Percentiles rank a stretch among this genome's conserved stretches.
These are phyloP conservation scores for Nasturtium officinale DNA, from an alignment of 345 rosid species.

Conservation along the genomic window DNA sequence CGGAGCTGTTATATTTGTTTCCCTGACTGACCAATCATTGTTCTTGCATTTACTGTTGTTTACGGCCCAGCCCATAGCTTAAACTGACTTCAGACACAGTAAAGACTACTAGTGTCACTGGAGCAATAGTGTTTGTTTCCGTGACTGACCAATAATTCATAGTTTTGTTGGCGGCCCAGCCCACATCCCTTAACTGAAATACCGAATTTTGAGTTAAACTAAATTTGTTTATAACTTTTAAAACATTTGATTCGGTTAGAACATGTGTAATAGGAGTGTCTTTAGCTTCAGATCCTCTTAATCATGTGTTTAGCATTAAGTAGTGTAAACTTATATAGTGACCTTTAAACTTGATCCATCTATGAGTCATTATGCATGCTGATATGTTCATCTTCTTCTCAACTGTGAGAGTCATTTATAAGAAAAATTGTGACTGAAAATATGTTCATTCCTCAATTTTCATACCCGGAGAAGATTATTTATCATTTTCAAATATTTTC, in stretches of 20 bases:
- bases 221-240: not conserved
- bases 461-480: no score
- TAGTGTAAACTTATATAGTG: no score
- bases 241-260: not conserved
- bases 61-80: not conserved
- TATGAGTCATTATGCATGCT: no score
- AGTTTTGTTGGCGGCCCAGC: not conserved
- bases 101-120: not conserved
- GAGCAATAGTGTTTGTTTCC: not conserved
- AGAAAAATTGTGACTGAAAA: no score
- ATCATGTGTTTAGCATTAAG: no score
- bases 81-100: not conserved
- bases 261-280: no score
- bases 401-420: no score
- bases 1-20: not conserved
- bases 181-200: not conserved
- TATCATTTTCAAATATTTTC: no score
- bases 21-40: slow-evolving; percentile 20
- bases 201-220: not conserved
- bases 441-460: no score
- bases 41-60: not conserved
- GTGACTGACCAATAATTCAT: not conserved
- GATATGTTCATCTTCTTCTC: no score
- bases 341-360: no score
- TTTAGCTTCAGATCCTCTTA: no score